A percentile compares a stretch with the other conserved stretches of the same genome.
These are phyloP conservation scores for Blastobotrys ciferrii DNA, from an alignment of 1,139 yeast species.

Conservation along the genomic window DNA sequence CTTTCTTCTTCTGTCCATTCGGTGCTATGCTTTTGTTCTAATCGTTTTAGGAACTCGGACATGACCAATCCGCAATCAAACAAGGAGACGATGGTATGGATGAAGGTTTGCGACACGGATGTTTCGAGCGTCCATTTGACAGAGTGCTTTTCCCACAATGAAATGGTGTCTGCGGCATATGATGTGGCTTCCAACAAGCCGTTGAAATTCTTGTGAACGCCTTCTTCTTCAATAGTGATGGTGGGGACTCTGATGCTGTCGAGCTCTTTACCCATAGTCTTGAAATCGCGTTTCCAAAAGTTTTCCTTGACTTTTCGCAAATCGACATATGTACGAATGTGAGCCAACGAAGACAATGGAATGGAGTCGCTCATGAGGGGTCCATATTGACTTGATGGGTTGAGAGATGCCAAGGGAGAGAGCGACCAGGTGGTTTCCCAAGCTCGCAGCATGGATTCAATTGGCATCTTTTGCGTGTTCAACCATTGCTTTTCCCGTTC, in stretches of 20 bases:
- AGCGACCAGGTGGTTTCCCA: conserved; percentile 44
- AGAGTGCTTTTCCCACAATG: conserved; percentile 41
- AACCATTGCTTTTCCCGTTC: conserved; percentile 27
- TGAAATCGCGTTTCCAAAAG: conserved; percentile 40
- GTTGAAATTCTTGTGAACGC: conserved; percentile 25
- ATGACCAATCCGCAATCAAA: conserved; percentile 40
- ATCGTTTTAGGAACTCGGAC: conserved; percentile 36
- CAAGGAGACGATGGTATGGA: conserved; percentile 38
- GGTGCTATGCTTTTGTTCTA: conserved; percentile 24
- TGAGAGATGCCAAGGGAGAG: conserved; percentile 39
- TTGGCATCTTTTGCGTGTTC: conserved; percentile 25
- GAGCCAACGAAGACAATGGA: conserved; percentile 40
- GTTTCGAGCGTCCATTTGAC: conserved; percentile 36
- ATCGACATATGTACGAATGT: conserved; percentile 37
- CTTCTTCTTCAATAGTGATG: conserved; percentile 22
- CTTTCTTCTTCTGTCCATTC: conserved; percentile 32
- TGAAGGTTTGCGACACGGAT: conserved; percentile 37
- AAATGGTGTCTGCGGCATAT: conserved; percentile 40
- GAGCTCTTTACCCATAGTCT: conserved; percentile 36
- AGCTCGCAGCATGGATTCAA: conserved; percentile 35
- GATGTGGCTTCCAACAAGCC: conserved; percentile 39
- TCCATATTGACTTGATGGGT: conserved; percentile 38
- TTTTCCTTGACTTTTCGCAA: conserved; percentile 35
- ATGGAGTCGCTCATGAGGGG: conserved; percentile 43
- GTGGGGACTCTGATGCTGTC: conserved; percentile 26